A percentile compares a stretch with the other conserved stretches of the same genome.
These are phyloP conservation scores for Xylariales sp. DNA, from an alignment of 2,329 filamentous ascomycete species.

Conservation along the genomic window DNA sequence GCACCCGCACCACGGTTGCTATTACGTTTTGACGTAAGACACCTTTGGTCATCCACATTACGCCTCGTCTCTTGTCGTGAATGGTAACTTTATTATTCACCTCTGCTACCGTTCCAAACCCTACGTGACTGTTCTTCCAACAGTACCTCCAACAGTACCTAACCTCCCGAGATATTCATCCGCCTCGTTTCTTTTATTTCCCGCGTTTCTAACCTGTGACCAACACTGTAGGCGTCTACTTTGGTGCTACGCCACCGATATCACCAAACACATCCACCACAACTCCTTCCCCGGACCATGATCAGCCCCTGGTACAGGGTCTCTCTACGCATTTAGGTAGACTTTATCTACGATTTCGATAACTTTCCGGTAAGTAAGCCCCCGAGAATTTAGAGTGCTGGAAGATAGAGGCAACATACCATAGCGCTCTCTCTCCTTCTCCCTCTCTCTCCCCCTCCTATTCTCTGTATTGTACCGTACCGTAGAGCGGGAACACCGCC, in stretches of 20 bases:
- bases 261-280: background rate
- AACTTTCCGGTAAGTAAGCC: conserved; percentile 31
- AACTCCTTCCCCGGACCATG: background rate
- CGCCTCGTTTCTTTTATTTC: background rate
- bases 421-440: background rate
- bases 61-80: too few species aligned
- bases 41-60: conserved; percentile 7
- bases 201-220: background rate
- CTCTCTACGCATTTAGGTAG: conserved; percentile 12
- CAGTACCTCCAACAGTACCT: too few species aligned
- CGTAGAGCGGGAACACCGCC: background rate
- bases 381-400: background rate
- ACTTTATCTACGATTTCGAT: background rate
- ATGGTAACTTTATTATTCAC: background rate
- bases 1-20: background rate
- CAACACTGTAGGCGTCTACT: too few species aligned
- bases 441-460: background rate
- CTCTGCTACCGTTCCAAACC: background rate
- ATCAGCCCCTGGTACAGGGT: background rate
- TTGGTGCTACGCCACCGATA: background rate
- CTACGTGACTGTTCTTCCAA: too few species aligned
- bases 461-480: background rate
- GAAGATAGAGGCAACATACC: background rate
- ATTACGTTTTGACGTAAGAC: conserved; percentile 31
- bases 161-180: background rate